Conservation (phyloP, 768 basidiomycete species). For the Tulasnella calospora region DNA sequence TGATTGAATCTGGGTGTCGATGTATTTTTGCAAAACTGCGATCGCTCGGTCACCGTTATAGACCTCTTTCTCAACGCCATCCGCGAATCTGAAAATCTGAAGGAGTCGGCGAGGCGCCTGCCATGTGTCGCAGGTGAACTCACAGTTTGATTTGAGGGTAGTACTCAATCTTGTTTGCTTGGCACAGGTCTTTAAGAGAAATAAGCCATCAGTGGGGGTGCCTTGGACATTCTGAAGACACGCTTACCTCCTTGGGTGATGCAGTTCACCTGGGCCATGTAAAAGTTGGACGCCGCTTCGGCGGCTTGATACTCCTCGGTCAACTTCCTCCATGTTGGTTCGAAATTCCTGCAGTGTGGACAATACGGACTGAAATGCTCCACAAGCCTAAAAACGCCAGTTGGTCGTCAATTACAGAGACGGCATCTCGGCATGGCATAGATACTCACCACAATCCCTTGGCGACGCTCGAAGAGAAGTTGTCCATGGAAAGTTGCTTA, state of each 20-base stretch:
- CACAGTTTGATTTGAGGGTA: slow-evolving; percentile 78
- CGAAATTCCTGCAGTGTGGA: slow-evolving; percentile 69
- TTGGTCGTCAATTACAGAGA: background rate
- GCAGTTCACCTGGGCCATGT: slow-evolving; percentile 79
- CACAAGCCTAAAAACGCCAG: slow-evolving; percentile 52
- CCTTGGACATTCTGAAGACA: too few relatives aligned
- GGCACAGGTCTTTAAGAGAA: slow-evolving; percentile 63
- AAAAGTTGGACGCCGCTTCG: slow-evolving; percentile 45
- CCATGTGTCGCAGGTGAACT: background rate
- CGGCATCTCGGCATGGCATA: background rate
- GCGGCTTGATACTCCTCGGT: slow-evolving; percentile 42
- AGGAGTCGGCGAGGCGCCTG: background rate
- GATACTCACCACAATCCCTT: slow-evolving; percentile 36
- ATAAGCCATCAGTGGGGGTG: background rate
- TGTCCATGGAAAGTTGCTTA: slow-evolving; percentile 36
- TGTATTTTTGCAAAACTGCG: slow-evolving; percentile 52
- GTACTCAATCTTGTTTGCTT: slow-evolving; percentile 56
- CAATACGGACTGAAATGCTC: slow-evolving; percentile 89
- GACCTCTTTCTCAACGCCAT: slow-evolving; percentile 56
- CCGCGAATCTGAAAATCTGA: slow-evolving; percentile 36
- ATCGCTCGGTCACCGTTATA: slow-evolving; percentile 55
- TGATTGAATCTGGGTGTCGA: slow-evolving; percentile 42
- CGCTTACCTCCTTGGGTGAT: slow-evolving; percentile 66
- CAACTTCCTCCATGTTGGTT: slow-evolving; percentile 75
- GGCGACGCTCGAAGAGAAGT: slow-evolving; percentile 33